phyloP scores from a whole-genome alignment of 495 filamentous ascomycete genomes.

The Staphylotrichum tortipilum region DNA sequence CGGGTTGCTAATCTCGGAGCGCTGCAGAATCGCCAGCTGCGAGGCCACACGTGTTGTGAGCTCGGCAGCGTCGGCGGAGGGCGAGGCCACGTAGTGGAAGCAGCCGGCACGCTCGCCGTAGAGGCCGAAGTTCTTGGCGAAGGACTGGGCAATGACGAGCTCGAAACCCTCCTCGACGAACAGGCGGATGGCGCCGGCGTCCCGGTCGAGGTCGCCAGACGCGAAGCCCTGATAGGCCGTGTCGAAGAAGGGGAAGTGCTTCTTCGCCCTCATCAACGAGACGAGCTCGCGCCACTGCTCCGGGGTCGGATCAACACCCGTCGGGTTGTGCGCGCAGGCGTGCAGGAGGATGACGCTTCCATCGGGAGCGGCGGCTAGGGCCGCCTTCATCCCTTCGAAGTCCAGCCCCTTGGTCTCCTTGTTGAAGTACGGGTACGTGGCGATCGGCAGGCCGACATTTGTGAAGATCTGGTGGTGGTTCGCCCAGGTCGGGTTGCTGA shows the following conservation, averaged over 20 bases:
- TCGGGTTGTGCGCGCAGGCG: constrained; percentile 97
- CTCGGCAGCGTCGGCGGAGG: constrained; percentile 55
- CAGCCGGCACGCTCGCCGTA: constrained; percentile 94
- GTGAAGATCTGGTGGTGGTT: constrained; percentile 98
- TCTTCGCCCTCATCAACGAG: constrained; percentile 57
- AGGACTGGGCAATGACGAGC: constrained; percentile 89
- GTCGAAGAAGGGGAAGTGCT: constrained; percentile 98
- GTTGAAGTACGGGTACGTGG: constrained; percentile 89
- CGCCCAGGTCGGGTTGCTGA: constrained; percentile 92
- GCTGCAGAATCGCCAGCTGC: constrained; percentile 90
- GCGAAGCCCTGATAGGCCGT: constrained; percentile 97
- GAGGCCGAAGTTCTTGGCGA: constrained; percentile 97
- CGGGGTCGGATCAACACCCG: constrained; percentile 87
- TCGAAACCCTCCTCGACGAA: constrained; percentile 95
- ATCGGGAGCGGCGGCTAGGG: constrained; percentile 59
- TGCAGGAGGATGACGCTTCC: constrained; percentile 86
- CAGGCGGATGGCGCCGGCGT: constrained; percentile 85
- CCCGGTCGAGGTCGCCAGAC: constrained; percentile 74
- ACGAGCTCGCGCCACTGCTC: constrained; percentile 94
- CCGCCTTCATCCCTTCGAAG: constrained; percentile 72
- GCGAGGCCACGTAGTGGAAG: constrained; percentile 86
- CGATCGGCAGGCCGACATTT: constrained; percentile 73
- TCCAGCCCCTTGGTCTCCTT: constrained; percentile 80
- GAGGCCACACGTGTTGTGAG: constrained; percentile 62
- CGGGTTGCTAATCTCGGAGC: constrained; percentile 93